These are phyloP conservation scores for Suhomyces kilbournensis DNA, from an alignment of 805 yeast species.

Conservation along the genomic window DNA sequence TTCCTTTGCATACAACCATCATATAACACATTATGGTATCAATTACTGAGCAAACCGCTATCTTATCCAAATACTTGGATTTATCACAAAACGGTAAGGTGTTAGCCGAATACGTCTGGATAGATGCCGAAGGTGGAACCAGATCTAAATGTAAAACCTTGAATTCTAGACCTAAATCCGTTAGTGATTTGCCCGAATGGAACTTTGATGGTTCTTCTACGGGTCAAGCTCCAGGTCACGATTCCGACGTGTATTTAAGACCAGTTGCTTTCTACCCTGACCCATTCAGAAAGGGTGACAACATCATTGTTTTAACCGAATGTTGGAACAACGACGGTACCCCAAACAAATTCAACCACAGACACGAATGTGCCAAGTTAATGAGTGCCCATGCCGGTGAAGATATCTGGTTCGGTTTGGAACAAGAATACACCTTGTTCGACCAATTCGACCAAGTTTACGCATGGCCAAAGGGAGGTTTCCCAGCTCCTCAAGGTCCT, in stretches of 20 bases:
- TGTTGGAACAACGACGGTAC: conserved; percentile 99
- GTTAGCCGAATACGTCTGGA: conserved; percentile 97
- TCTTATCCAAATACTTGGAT: conserved; percentile 77
- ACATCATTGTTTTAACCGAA: conserved; percentile 90
- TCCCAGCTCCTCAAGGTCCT: conserved; percentile 99
- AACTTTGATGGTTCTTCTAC: conserved; percentile 99
- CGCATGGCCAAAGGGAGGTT: conserved; percentile 99
- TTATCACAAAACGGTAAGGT: conserved; percentile 83
- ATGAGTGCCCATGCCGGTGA: conserved; percentile 87
- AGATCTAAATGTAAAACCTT: conserved; percentile 95
- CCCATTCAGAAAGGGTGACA: conserved; percentile 97
- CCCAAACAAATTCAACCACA: conserved; percentile 97
- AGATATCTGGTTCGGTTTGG: conserved; percentile 95
- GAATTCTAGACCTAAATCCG: conserved; percentile 57
- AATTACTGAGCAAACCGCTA: conserved; percentile 67
- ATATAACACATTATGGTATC: conserved; percentile 25
- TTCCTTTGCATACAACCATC: background rate
- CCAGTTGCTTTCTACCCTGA: conserved; percentile 96
- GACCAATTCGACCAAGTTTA: conserved; percentile 87
- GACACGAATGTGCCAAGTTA: conserved; percentile 93
- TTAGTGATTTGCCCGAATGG: conserved; percentile 97
- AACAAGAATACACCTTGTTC: conserved; percentile 96
- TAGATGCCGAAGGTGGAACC: conserved; percentile 85
- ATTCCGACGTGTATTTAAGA: conserved; percentile 91
- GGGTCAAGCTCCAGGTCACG: conserved; percentile 97